These are phyloP conservation scores for Neopestalotiopsis sp. DNA, from an alignment of 2,329 filamentous ascomycete species.

Conservation along the genomic window DNA sequence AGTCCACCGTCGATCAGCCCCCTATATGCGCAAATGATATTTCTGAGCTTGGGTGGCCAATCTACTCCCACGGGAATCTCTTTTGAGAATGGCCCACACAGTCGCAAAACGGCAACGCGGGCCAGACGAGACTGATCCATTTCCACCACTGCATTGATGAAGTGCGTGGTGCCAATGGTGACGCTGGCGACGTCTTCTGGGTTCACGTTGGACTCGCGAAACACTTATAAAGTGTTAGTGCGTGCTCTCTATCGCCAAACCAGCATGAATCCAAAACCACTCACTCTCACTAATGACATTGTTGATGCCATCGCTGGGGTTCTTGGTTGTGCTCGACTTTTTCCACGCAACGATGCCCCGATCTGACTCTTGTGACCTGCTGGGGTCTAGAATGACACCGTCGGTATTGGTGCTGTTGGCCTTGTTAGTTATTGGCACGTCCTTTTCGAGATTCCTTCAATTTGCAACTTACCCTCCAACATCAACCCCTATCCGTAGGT, in stretches of 20 bases:
- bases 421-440: neutral
- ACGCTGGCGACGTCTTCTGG: constrained; percentile 45
- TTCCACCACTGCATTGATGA: constrained; percentile 61
- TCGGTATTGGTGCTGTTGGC: constrained; percentile 27
- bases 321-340: constrained; percentile 26
- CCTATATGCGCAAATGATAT: constrained; percentile 48
- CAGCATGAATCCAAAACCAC: neutral
- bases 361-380: constrained; percentile 19
- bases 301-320: constrained; percentile 27
- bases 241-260: no score
- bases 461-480: constrained; percentile 24
- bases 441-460: neutral
- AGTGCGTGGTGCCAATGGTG: constrained; percentile 59
- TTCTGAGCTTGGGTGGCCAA: constrained; percentile 51
- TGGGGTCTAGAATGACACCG: constrained; percentile 26
- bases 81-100: constrained; percentile 54
- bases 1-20: constrained; percentile 51
- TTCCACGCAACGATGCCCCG: constrained; percentile 17
- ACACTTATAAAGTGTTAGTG: constrained; percentile 18
- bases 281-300: constrained; percentile 20
- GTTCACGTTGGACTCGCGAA: constrained; percentile 23
- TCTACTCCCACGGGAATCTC: constrained; percentile 53
- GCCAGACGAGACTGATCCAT: constrained; percentile 49
- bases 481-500: constrained; percentile 26
- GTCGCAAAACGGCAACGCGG: constrained; percentile 54